Percentiles rank a stretch among this genome's conserved stretches.
Conservation (phyloP, 129 eudicot species). For the Deinandra increscens region DNA sequence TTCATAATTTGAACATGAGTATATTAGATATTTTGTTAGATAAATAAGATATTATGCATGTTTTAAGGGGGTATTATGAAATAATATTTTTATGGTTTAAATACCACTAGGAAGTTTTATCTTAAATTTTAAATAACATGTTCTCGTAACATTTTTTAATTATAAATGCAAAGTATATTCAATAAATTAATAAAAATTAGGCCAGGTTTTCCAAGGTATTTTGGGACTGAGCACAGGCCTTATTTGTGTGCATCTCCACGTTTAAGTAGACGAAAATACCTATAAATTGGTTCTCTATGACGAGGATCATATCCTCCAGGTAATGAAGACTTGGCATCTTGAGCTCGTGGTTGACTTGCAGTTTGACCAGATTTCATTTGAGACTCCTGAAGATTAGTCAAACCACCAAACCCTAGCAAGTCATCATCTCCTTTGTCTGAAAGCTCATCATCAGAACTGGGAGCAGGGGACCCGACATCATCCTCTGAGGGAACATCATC, state of each 20-base stretch:
- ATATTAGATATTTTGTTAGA: too few species aligned
- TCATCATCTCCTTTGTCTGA: constrained; percentile 56
- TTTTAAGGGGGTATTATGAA: too few species aligned
- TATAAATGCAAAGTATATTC: not conserved
- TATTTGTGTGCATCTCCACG: not conserved
- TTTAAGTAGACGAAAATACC: constrained; percentile 40
- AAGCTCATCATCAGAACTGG: constrained; percentile 58
- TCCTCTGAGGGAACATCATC: constrained; percentile 32
- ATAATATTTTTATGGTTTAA: too few species aligned
- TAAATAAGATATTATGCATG: too few species aligned
- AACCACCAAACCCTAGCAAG: constrained; percentile 36
- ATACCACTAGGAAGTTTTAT: not conserved
- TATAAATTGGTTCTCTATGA: constrained; percentile 80
- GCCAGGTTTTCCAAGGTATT: not conserved
- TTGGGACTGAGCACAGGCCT: not conserved
- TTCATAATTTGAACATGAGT: too few species aligned
- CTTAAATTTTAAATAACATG: not conserved
- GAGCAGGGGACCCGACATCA: constrained; percentile 44
- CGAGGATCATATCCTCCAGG: constrained; percentile 90
- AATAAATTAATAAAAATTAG: not conserved
- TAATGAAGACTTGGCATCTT: constrained; percentile 35
- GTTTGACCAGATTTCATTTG: constrained; percentile 31
- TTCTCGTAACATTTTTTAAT: not conserved
- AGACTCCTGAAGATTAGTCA: constrained; percentile 32
- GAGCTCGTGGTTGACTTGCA: constrained; percentile 29